Evolutionary conservation across 2,329 filamentous ascomycete genomes (phyloP).

Genomic region (Ceratocystis cacaofunesta): DNA sequence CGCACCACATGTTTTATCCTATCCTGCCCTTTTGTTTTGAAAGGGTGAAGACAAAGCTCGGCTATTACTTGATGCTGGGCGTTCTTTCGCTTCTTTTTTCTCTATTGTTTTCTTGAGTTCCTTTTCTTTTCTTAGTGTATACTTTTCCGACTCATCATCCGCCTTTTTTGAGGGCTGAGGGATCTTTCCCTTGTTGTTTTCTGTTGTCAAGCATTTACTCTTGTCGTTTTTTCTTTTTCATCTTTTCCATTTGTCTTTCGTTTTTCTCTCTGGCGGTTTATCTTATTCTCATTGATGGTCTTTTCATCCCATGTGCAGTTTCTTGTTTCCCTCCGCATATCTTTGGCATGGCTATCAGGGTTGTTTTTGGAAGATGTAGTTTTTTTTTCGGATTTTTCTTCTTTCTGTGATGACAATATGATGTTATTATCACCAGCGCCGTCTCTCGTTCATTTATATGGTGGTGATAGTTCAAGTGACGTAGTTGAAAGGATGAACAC

Average conservation of each 20-base stretch:
- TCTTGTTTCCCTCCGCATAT: conserved; percentile 6
- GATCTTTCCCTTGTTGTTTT: no score
- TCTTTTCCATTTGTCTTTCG: neutral
- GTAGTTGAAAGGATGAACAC: neutral
- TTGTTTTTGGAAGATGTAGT: conserved; percentile 2
- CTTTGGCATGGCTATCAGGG: neutral
- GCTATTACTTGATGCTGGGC: neutral
- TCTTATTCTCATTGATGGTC: conserved; percentile 4
- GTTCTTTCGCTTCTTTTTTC: neutral
- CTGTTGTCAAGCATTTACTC: conserved; percentile 9
- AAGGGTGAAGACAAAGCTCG: neutral
- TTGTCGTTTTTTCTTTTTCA: neutral
- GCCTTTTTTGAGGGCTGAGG: conserved; percentile 16
- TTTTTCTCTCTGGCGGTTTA: neutral
- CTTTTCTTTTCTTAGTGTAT: conserved; percentile 18
- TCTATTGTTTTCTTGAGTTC: conserved; percentile 17
- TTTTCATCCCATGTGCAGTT: conserved; percentile 5
- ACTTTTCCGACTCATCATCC: conserved; percentile 3
- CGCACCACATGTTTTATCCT: conserved; percentile 1
- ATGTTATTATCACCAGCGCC: neutral
- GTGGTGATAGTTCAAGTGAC: neutral
- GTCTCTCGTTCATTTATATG: neutral
- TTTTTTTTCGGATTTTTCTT: conserved; percentile 7
- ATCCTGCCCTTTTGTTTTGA: neutral
- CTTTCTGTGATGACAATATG: neutral